phyloP scores from a whole-genome alignment of 768 basidiomycete genomes.

The Russula ochroleuca region DNA sequence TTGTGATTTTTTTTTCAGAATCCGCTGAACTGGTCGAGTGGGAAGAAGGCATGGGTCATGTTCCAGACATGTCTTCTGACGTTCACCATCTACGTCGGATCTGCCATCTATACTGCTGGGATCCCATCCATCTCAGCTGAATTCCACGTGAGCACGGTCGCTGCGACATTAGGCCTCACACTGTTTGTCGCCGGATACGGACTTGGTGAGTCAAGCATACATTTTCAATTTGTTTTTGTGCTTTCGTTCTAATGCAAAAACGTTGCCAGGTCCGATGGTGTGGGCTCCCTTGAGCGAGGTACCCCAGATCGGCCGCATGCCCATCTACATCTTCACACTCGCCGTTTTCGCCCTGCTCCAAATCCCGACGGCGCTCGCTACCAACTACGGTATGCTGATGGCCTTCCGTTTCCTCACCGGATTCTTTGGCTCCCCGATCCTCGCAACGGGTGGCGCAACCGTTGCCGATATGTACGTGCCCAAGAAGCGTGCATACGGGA shows the following conservation, averaged over 20 bases:
- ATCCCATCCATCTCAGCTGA: constrained; percentile 31
- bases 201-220: constrained; percentile 23
- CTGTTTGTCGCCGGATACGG: constrained; percentile 32
- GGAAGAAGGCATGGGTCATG: constrained; percentile 34
- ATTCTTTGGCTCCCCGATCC: constrained; percentile 35
- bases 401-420: constrained; percentile 37
- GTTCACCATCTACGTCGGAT: constrained; percentile 37
- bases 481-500: constrained; percentile 31
- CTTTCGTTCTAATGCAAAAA: background rate
- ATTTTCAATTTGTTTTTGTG: background rate
- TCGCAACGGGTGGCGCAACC: constrained; percentile 36
- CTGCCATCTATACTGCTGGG: constrained; percentile 35
- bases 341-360: constrained; percentile 35
- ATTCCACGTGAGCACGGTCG: constrained; percentile 33
- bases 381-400: constrained; percentile 34
- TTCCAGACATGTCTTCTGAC: constrained; percentile 37
- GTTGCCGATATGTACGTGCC: constrained; percentile 31
- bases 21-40: constrained; percentile 33
- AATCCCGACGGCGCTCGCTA: constrained; percentile 35
- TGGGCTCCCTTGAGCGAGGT: constrained; percentile 36
- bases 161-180: constrained; percentile 34
- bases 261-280: constrained; percentile 32
- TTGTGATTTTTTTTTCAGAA: background rate
- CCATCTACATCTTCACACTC: constrained; percentile 36
- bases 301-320: constrained; percentile 35